These are phyloP conservation scores for Hypoxylon fuscum DNA, from an alignment of 495 filamentous ascomycete genomes.

Conservation along the genomic window DNA sequence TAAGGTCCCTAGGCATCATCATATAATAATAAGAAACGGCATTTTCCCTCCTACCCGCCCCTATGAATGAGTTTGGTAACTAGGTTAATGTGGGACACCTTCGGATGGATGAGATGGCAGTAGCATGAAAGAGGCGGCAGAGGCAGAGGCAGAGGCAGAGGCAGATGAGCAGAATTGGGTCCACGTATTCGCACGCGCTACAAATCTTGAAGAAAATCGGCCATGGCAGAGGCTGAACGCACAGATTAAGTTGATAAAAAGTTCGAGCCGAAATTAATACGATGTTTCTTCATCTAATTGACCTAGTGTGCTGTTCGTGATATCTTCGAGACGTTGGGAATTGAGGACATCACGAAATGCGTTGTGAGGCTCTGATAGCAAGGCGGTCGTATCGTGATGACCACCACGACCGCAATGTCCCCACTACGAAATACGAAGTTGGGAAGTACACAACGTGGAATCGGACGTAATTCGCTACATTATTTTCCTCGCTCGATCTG, in stretches of 20 bases:
- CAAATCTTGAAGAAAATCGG: slow-evolving; percentile 23
- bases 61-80: slow-evolving; percentile 30
- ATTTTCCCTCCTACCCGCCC: not conserved
- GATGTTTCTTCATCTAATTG: slow-evolving; percentile 17
- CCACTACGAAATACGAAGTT: not conserved
- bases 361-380: not conserved
- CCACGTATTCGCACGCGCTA: slow-evolving; percentile 10
- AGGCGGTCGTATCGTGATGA: not conserved
- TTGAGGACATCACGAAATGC: not conserved
- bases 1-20: slow-evolving; percentile 11
- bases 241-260: slow-evolving; percentile 39
- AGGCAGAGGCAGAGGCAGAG: too few species aligned
- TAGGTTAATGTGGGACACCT: slow-evolving; percentile 19
- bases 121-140: too few species aligned
- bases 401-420: not conserved
- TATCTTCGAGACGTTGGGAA: not conserved
- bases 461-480: not conserved
- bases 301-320: slow-evolving; percentile 6
- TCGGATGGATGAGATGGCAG: slow-evolving; percentile 17
- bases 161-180: slow-evolving; percentile 1
- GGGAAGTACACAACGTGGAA: not conserved
- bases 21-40: slow-evolving; percentile 21
- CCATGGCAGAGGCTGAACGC: slow-evolving; percentile 23
- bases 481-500: not conserved
- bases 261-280: slow-evolving; percentile 36